A percentile compares a stretch with the other conserved stretches of the same genome.
Evolutionary conservation across 2,329 filamentous ascomycete genomes (phyloP).

Genomic region (Periconia sp.): DNA sequence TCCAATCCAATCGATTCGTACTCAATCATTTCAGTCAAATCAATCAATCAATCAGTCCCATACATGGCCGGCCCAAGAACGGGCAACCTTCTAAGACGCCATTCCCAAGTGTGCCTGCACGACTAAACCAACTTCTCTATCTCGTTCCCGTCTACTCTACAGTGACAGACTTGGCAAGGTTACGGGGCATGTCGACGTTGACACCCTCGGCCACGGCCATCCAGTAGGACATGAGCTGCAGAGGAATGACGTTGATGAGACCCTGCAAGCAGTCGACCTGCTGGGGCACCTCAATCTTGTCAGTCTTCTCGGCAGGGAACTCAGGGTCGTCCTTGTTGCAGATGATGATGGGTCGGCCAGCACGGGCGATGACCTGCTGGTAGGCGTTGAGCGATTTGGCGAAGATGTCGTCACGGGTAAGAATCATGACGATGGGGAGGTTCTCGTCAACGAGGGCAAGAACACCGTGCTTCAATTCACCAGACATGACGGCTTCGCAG

Average conservation of each 20-base stretch:
- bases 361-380: constrained; percentile 96
- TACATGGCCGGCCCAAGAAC: constrained; percentile 23
- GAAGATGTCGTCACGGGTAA: constrained; percentile 94
- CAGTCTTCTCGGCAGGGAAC: constrained; percentile 83
- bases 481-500: constrained; percentile 99
- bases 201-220: constrained; percentile 92
- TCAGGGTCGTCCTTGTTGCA: constrained; percentile 90
- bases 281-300: constrained; percentile 96
- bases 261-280: constrained; percentile 95
- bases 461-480: constrained; percentile 98
- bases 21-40: constrained; percentile 5
- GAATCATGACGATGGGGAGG: constrained; percentile 98
- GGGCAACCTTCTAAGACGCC: constrained; percentile 26
- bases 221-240: constrained; percentile 99
- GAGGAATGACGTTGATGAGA: constrained; percentile 93
- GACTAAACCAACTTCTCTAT: constrained; percentile 2
- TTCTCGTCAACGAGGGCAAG: constrained; percentile 97
- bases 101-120: constrained; percentile 14
- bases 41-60: constrained; percentile 21
- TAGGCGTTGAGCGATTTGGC: constrained; percentile 99
- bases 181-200: constrained; percentile 98
- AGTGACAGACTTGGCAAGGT: constrained; percentile 98
- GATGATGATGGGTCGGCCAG: constrained; percentile 96
- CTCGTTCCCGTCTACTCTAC: constrained; percentile 72
- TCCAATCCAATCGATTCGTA: neutral